Conservation (phyloP, 352 stramenopile species). For the Stramenopiles sp. region DNA sequence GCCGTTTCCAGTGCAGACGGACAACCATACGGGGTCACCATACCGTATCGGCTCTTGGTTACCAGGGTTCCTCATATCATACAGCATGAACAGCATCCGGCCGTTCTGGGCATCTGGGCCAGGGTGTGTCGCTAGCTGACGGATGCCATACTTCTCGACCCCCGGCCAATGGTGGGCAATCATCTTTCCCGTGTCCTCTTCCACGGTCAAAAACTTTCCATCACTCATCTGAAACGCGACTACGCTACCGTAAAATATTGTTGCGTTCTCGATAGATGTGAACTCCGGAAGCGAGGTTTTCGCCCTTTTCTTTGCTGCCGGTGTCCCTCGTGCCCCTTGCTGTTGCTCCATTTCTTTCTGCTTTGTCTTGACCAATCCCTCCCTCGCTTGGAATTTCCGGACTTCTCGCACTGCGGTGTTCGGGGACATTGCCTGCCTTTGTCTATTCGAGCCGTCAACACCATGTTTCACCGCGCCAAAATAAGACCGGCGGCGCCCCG, state of each 20-base stretch:
- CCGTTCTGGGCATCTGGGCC: neutral
- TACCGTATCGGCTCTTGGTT: neutral
- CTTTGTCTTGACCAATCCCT: too few relatives aligned
- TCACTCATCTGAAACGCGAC: neutral
- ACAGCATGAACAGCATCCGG: neutral
- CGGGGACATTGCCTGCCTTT: neutral
- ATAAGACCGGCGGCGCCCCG: neutral
- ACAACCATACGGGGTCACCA: neutral
- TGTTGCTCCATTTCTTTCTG: slow-evolving; percentile 1
- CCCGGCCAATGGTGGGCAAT: neutral
- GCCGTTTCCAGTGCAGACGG: neutral
- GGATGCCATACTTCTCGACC: neutral
- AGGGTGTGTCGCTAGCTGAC: neutral
- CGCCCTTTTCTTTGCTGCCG: neutral
- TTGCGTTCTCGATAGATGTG: neutral
- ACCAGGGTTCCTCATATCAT: neutral
- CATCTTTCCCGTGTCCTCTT: neutral
- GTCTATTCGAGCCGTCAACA: neutral
- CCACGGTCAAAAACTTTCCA: neutral
- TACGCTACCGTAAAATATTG: neutral
- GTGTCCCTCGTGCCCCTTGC: neutral
- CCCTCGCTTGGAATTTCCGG: too few relatives aligned
- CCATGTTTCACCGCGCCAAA: neutral
- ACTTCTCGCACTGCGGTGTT: neutral
- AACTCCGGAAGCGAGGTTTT: neutral